These are phyloP conservation scores for Beauveria sp. DNA, from an alignment of 2,329 filamentous ascomycete genomes.

Conservation along the genomic window DNA sequence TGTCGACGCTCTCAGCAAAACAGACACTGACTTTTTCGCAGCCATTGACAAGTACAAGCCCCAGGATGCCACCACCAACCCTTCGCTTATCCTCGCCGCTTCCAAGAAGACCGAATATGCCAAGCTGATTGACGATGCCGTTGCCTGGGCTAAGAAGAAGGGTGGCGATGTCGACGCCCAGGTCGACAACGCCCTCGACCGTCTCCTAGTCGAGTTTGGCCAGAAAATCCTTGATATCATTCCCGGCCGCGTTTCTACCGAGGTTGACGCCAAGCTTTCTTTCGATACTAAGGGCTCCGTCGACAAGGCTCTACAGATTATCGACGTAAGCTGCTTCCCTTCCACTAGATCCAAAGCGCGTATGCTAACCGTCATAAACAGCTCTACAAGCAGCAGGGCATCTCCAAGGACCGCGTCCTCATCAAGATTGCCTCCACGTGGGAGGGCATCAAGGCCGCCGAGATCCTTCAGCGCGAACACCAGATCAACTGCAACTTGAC, in stretches of 20 bases:
- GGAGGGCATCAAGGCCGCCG: conserved; percentile 98
- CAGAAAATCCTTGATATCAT: conserved; percentile 96
- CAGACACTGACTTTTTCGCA: conserved; percentile 31
- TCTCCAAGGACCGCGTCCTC: conserved; percentile 87
- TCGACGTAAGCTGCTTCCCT: conserved; percentile 57
- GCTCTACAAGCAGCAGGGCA: conserved; percentile 90
- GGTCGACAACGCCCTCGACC: conserved; percentile 85
- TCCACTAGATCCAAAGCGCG: neutral
- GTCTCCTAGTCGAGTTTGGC: conserved; percentile 94
- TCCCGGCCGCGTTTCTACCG: conserved; percentile 96
- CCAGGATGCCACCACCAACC: conserved; percentile 99
- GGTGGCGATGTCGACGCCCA: conserved; percentile 65
- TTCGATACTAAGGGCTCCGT: conserved; percentile 91
- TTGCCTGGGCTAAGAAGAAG: conserved; percentile 76
- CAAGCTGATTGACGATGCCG: conserved; percentile 77
- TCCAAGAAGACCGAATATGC: conserved; percentile 98
- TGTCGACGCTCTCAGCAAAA: conserved; percentile 2
- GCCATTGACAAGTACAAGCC: conserved; percentile 99
- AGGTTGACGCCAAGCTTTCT: conserved; percentile 93
- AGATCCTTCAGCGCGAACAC: conserved; percentile 93
- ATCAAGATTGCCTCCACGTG: conserved; percentile 99
- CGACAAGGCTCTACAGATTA: conserved; percentile 93
- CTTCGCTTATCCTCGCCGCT: conserved; percentile 93
- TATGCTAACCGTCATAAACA: conserved; percentile 29
- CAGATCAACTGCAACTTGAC: conserved; percentile 98